Base-by-base conservation (phyloP, 108 stramenopile species). In the Mediolabrus comicus region DNA sequence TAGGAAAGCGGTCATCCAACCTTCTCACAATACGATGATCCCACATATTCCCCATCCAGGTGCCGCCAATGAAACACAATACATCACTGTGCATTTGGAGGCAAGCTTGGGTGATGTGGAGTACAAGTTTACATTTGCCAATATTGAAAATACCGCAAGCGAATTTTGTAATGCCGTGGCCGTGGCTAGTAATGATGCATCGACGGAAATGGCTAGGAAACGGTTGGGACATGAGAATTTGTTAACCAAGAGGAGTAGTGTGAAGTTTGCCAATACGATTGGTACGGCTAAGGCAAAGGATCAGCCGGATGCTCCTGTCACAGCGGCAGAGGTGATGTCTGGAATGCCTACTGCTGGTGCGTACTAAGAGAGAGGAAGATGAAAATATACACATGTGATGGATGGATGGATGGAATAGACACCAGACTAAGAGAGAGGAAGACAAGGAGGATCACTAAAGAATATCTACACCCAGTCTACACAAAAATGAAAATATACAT, bases 21-120 rank as follows among this genome's bases (percentile, higher is more conserved):
- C 71, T 17, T 43, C 49, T 29, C 71, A 67, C 17, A 53, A 17
- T 22, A 36, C 19, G 2, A 19, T 53, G 4, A 62, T 62, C 34
- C 71, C 71, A 51, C 60, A 35, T 9, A 62, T 63, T 52, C 62
- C 62, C 24, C 71, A 72, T 72, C 71, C 71, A 0, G 71, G 71
- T 16, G 62, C 62, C 51, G 36, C 31, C 0, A 12, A 69, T 9
- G 80, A 81, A 19, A 31, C 72, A 19, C 30, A 22, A 19, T 30
- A 67, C 28, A 55, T 73, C 59, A 34, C 67, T 9, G 85, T 89
- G 26, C 59, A 59, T 58, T 36, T 94, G 30, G 80, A 88, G 65
- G 80, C 86, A 9, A 51, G 69, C 26, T 60, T 94, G 41, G 90
- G 92, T 13, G 92, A 94, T 76, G 80, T 87, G 2, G 88, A 91